A percentile compares a stretch with the other conserved stretches of the same genome.
Evolutionary conservation across 345 rosid genomes (phyloP).

Genomic region (Citrus reticulata): DNA sequence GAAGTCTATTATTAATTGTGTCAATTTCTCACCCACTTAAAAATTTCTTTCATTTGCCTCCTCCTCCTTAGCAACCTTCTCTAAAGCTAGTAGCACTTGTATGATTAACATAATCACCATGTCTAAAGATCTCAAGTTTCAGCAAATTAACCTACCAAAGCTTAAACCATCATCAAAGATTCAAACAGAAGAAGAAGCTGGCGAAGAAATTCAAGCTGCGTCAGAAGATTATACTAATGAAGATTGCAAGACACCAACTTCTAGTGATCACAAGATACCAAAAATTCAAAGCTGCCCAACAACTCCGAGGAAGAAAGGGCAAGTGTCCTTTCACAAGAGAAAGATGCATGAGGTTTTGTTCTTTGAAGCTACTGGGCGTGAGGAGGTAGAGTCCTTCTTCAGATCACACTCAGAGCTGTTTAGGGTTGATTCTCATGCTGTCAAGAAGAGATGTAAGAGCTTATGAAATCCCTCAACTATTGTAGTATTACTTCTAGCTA

Average conservation of each 20-base stretch:
- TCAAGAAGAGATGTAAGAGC: slow-evolving; percentile 47
- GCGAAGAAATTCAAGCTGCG: neutral
- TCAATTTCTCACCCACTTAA: slow-evolving; percentile 13
- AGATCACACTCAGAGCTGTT: slow-evolving; percentile 21
- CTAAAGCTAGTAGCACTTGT: slow-evolving; percentile 3
- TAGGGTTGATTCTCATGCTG: slow-evolving; percentile 1
- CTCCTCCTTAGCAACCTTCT: neutral
- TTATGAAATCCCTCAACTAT: slow-evolving; percentile 13
- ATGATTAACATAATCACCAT: neutral
- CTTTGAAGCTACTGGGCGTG: slow-evolving; percentile 38
- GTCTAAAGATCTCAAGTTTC: slow-evolving; percentile 12
- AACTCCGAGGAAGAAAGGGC: slow-evolving; percentile 41
- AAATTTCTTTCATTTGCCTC: neutral
- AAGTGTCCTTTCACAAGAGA: slow-evolving; percentile 20
- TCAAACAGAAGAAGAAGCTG: neutral
- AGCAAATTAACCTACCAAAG: neutral
- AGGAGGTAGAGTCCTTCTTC: slow-evolving; percentile 56
- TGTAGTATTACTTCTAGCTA: neutral
- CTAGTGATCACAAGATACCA: slow-evolving; percentile 47
- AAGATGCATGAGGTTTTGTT: slow-evolving; percentile 29
- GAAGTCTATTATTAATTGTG: slow-evolving; percentile 5
- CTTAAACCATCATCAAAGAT: neutral
- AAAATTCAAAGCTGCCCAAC: slow-evolving; percentile 46
- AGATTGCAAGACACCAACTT: slow-evolving; percentile 47
- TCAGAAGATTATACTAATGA: neutral